Conservation (phyloP, 2,329 filamentous ascomycete species). For the Acrocalymma vagum region DNA sequence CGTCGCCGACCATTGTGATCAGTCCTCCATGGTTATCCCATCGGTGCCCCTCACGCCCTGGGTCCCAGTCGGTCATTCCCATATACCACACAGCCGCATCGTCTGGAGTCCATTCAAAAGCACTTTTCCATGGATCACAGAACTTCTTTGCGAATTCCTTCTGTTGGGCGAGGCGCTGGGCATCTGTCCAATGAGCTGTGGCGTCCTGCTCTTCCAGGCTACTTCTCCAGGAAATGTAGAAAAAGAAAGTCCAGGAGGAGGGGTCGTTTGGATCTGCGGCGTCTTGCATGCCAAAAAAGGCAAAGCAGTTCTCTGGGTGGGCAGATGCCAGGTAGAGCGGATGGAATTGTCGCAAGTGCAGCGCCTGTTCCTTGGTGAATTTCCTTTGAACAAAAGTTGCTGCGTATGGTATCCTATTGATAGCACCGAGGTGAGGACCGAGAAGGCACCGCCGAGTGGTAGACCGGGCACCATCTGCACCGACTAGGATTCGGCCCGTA, state of each 20-base stretch:
- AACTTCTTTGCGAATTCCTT: constrained; percentile 51
- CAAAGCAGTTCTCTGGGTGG: constrained; percentile 55
- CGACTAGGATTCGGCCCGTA: constrained; percentile 43
- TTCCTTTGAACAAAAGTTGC: constrained; percentile 56
- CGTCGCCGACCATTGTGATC: constrained; percentile 51
- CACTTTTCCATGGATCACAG: constrained; percentile 55
- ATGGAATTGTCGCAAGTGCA: constrained; percentile 54
- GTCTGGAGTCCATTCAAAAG: constrained; percentile 45
- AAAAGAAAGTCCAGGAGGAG: constrained; percentile 56
- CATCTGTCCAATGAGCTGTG: constrained; percentile 44
- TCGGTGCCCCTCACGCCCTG: constrained; percentile 30
- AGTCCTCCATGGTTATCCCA: constrained; percentile 46
- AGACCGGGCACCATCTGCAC: constrained; percentile 47
- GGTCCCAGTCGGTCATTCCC: constrained; percentile 48
- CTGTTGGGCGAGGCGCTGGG: constrained; percentile 49
- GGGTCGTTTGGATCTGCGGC: constrained; percentile 47
- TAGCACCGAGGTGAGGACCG: constrained; percentile 30
- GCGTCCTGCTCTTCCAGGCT: constrained; percentile 51
- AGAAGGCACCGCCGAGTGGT: constrained; percentile 39
- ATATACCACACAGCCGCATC: constrained; percentile 42
- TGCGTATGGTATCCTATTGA: constrained; percentile 53
- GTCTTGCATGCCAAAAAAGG: constrained; percentile 57
- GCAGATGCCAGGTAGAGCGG: constrained; percentile 54
- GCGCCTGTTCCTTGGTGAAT: constrained; percentile 54
- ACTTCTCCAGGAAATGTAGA: constrained; percentile 57